Evolutionary conservation across 345 rosid species (phyloP), one percentile per base, ranked within the genome.

Genomic region (Noccaea bulbosa): DNA sequence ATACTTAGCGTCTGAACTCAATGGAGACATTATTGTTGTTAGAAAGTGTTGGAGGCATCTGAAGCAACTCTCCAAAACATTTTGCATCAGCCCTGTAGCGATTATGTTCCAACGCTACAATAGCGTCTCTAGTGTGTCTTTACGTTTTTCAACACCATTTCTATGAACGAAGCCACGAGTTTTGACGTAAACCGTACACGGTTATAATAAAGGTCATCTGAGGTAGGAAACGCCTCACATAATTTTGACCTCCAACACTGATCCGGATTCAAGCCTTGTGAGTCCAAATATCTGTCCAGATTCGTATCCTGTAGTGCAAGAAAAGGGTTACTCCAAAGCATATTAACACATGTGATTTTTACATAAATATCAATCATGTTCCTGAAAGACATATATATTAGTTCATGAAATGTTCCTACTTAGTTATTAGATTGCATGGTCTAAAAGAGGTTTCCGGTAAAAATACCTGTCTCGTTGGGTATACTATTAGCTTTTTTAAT

Each of bases 401-500:
- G 2, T 22, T 1, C 24, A 22, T 22, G 24, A 22, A 22, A 22
- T 22, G 2, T 22, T 22, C 24, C 24, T 22, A 22, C 24, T 22
- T 22, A 22, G 24, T 22, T 22, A 22, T 22, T 22, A 22, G 24
- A 22, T 2, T 22, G 5, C 24, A 46, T 8, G 4, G 50, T 46
- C 16, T 8, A 37, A 37, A 37, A 37, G 39, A 7, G 39, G 37
- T 34, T 51, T 11, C 4, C 1, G 7, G 39, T 54, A 30, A 12
- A 54, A 2, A 14, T 30, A 33, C 40, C 60, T 2, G 47, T 5
- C 1, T n/a, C 6, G 1, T 16, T 38, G 53, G 22, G 32, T 74
- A 37, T 44, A 53, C 49, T 1, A 35, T 69, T 37, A 79, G 65
- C 64, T 70, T 66, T 63, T 75, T 46, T 14, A 75, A 55, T 34